A percentile compares a stretch with the other conserved stretches of the same genome.
Evolutionary conservation across 1,284 basidiomycete genomes (phyloP).

Genomic region (Austroboletus niveus): DNA sequence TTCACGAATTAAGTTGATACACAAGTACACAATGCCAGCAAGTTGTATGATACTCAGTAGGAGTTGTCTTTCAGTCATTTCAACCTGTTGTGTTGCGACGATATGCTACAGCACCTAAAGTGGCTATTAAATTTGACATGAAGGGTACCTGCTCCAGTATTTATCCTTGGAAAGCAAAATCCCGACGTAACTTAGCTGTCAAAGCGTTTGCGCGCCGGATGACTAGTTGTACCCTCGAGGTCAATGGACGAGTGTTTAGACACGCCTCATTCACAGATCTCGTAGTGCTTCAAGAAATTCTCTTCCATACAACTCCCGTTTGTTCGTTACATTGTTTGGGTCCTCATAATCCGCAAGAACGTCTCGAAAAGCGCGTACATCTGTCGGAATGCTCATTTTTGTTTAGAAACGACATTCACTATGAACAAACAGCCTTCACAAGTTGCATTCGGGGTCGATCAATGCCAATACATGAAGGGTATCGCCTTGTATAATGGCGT

Average conservation of each 20-base stretch:
- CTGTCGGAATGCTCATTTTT: slow-evolving; percentile 2
- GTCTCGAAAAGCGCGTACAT: slow-evolving; percentile 9
- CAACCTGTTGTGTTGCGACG: too few relatives aligned
- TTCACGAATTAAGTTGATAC: too few relatives aligned
- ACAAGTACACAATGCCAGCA: too few relatives aligned
- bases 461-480: slow-evolving; percentile 26
- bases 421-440: not conserved
- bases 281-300: slow-evolving; percentile 19
- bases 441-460: slow-evolving; percentile 18
- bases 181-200: slow-evolving; percentile 16
- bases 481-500: slow-evolving; percentile 23
- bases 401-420: slow-evolving; percentile 3
- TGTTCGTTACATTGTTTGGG: slow-evolving; percentile 11
- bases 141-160: too few relatives aligned
- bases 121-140: too few relatives aligned
- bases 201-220: slow-evolving; percentile 11
- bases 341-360: slow-evolving; percentile 22
- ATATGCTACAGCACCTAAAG: too few relatives aligned
- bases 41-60: too few relatives aligned
- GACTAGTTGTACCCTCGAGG: too few relatives aligned
- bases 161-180: slow-evolving; percentile 26
- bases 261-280: slow-evolving; percentile 18
- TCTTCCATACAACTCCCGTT: slow-evolving; percentile 22
- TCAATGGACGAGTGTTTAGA: too few relatives aligned
- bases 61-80: too few relatives aligned